Evolutionary conservation across 1,284 basidiomycete genomes (phyloP), one percentile per base, ranked within the genome.

Genomic region (Anthracocystis panici-leucophaei): DNA sequence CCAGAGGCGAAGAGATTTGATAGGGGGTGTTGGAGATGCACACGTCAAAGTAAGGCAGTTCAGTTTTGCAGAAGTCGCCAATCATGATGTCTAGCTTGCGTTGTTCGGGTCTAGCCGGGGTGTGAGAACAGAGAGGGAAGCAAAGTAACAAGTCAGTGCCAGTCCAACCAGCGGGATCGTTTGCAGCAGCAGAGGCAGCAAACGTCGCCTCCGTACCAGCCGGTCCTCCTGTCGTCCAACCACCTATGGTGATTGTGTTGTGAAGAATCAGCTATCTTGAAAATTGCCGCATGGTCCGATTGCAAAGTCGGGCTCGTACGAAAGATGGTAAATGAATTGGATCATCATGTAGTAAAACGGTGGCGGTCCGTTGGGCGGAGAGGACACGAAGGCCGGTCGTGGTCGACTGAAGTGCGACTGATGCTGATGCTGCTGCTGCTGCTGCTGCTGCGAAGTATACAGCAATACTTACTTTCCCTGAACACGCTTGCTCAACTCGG

Each of bases 1-100:
- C 92, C 59, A 99, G 91, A 1, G 95, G 94, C 1, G 97, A 99
- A 1, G 97, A 99, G 76, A 99, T 99, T 86, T 98, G 96, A 87
- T 99, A 99, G 0, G 96, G 96, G 1, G 96, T 99, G 86, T 99
- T 99, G 81, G 93, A 95, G 85, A 99, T 99, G 88, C 95, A 97
- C 65, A 97, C 96, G 86, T 99, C 96, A 82, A 99, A 98, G 87
- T 96, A 98, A 5, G 96, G 96, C 21, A 99, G 88, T 45, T 95
- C 93, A 21, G 93, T 94, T 87, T 99, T 99, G 86, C 97, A 93
- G 84, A 98, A 98, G 86, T 99, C 95, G 59, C 95, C 96, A 58
- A 98, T 92, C 81, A 97, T 91, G 77, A 98, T 92, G 75, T 97
- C 93, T 1, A 99, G 90, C 85, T 96, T 97, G 75, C 92, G 90